These are phyloP conservation scores for Royoungia palumana DNA, from an alignment of 768 basidiomycete genomes.

Conservation along the genomic window DNA sequence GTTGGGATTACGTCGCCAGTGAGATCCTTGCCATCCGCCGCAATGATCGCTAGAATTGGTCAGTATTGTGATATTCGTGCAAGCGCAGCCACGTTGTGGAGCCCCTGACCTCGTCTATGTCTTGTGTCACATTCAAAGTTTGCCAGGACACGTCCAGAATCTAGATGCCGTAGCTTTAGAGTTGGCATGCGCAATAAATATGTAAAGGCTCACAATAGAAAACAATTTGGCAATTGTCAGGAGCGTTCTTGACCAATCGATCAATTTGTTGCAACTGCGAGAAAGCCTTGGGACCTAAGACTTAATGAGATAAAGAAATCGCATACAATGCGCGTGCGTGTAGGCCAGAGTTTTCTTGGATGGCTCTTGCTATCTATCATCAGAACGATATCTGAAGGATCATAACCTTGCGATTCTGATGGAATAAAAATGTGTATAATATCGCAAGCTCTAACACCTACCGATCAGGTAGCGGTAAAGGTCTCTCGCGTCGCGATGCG, in stretches of 20 bases:
- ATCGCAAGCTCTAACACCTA: too few relatives aligned
- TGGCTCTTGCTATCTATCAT: too few relatives aligned
- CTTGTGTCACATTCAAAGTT: slow-evolving; percentile 40
- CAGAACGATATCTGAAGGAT: too few relatives aligned
- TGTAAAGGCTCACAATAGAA: slow-evolving; percentile 45
- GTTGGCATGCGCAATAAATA: background rate
- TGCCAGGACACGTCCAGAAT: slow-evolving; percentile 9
- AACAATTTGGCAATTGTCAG: slow-evolving; percentile 41
- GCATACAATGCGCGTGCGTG: too few relatives aligned
- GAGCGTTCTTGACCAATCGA: slow-evolving; percentile 35
- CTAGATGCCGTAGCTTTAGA: background rate
- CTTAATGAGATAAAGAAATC: too few relatives aligned
- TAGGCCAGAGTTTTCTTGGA: too few relatives aligned
- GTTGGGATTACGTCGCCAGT: slow-evolving; percentile 2
- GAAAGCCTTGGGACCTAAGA: background rate
- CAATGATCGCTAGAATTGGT: background rate
- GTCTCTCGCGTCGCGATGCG: too few relatives aligned
- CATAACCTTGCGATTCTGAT: slow-evolving; percentile 30
- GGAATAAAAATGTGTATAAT: background rate
- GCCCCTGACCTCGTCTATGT: slow-evolving; percentile 42
- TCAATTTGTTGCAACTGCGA: slow-evolving; percentile 40
- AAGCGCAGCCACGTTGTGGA: background rate
- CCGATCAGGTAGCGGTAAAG: too few relatives aligned
- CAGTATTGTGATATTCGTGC: background rate
- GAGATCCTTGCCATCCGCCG: slow-evolving; percentile 2